Percentiles rank a stretch among this genome's conserved stretches.
These are phyloP conservation scores for Neurospora crassa DNA, from an alignment of 2,329 filamentous ascomycete species.

Conservation along the genomic window DNA sequence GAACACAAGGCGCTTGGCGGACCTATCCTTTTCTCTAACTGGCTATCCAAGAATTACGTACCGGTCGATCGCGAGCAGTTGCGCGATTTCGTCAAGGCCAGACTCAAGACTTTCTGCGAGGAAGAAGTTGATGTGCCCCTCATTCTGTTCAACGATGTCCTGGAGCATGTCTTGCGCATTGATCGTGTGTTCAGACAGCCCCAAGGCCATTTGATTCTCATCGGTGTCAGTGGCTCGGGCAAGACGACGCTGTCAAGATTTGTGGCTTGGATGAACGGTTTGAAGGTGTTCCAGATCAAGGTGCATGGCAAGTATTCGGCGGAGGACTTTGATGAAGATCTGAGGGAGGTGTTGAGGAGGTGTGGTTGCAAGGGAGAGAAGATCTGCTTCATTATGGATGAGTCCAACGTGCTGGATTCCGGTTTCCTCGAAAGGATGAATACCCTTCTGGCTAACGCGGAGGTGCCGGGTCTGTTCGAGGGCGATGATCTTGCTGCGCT, in stretches of 20 bases:
- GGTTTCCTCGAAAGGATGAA: constrained; percentile 99
- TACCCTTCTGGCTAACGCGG: constrained; percentile 95
- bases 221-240: constrained; percentile 95
- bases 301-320: constrained; percentile 97
- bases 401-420: constrained; percentile 95
- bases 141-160: constrained; percentile 97
- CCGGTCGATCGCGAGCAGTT: constrained; percentile 92
- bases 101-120: constrained; percentile 96
- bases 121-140: constrained; percentile 98
- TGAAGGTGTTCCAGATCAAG: constrained; percentile 99
- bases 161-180: constrained; percentile 96
- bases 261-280: constrained; percentile 99
- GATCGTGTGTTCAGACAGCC: constrained; percentile 98
- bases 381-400: constrained; percentile 99
- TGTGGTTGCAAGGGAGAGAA: constrained; percentile 98
- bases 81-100: constrained; percentile 93
- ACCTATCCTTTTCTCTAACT: constrained; percentile 97
- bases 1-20: constrained; percentile 80
- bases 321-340: constrained; percentile 96
- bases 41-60: constrained; percentile 97
- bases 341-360: constrained; percentile 84
- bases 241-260: constrained; percentile 98
- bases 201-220: constrained; percentile 94
- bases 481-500: constrained; percentile 97
- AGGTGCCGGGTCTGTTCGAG: constrained; percentile 96